These are phyloP conservation scores for Mikania micrantha DNA, from an alignment of 129 eudicot species.

Conservation along the genomic window DNA sequence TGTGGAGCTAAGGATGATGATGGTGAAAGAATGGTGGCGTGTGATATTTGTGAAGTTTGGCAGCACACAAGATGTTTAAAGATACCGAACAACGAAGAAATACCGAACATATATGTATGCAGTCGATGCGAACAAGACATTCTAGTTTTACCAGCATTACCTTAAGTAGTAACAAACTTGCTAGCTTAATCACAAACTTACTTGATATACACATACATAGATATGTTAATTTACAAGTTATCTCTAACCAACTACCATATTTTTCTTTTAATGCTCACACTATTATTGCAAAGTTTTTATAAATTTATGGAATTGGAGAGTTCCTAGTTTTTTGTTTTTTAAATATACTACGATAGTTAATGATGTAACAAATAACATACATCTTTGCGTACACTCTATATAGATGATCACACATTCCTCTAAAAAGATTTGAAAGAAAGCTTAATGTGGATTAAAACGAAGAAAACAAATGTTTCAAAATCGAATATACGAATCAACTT, in stretches of 20 bases:
- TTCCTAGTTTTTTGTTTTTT: neutral
- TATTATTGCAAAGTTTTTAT: neutral
- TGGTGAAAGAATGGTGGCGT: conserved; percentile 88
- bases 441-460: too few species aligned
- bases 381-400: too few species aligned
- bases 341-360: too few species aligned
- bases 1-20: conserved; percentile 90
- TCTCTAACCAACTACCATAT: neutral
- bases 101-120: conserved; percentile 73
- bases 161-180: conserved; percentile 30
- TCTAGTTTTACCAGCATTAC: conserved; percentile 52
- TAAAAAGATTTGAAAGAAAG: too few species aligned
- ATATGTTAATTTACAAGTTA: neutral
- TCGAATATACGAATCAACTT: too few species aligned
- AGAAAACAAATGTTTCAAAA: too few species aligned
- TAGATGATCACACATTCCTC: too few species aligned
- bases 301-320: neutral
- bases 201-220: neutral
- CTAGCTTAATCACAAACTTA: neutral
- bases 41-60: conserved; percentile 77
- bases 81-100: conserved; percentile 60
- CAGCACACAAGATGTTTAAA: conserved; percentile 76
- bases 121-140: conserved; percentile 74
- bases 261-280: neutral
- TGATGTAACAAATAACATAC: too few species aligned